Evolutionary conservation across 176 grass and related monocot genomes (phyloP).

Genomic region (Ensete ventricosum): DNA sequence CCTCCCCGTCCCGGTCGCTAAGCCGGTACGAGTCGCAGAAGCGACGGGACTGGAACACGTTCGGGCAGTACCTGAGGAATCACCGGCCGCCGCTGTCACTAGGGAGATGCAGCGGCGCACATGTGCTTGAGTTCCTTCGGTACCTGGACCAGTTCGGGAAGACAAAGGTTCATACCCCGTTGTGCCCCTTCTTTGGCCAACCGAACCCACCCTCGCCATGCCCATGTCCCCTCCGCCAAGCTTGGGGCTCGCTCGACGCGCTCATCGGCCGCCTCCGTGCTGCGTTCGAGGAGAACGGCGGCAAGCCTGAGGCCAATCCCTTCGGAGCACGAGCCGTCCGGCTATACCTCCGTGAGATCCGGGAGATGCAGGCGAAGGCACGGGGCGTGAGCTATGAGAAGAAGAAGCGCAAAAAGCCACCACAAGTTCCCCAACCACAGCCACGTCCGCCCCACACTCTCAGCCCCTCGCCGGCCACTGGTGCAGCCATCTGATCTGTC

Average conservation of each 20-base stretch:
- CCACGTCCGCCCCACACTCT: neutral
- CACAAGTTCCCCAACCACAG: neutral
- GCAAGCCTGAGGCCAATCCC: neutral
- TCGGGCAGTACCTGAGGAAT: neutral
- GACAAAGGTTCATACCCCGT: neutral
- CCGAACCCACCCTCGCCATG: neutral
- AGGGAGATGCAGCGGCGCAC: neutral
- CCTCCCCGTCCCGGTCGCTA: neutral
- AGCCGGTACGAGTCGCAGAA: slow-evolving; percentile 10
- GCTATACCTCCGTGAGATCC: neutral
- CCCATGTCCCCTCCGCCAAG: neutral
- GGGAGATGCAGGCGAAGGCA: neutral
- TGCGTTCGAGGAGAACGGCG: neutral
- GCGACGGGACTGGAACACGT: slow-evolving; percentile 7
- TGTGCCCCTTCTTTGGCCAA: neutral
- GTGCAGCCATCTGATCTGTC: neutral
- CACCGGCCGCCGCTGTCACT: neutral
- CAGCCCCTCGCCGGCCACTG: neutral
- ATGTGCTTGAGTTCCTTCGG: neutral
- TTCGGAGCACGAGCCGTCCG: neutral
- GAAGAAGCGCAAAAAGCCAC: neutral
- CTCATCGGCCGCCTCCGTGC: slow-evolving; percentile 1
- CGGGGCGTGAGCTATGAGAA: neutral
- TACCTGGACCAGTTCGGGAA: slow-evolving; percentile 1
- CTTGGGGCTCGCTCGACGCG: neutral